Base-by-base conservation (phyloP, 75 land plant genomes). In the Adiantum capillusveneris region DNA sequence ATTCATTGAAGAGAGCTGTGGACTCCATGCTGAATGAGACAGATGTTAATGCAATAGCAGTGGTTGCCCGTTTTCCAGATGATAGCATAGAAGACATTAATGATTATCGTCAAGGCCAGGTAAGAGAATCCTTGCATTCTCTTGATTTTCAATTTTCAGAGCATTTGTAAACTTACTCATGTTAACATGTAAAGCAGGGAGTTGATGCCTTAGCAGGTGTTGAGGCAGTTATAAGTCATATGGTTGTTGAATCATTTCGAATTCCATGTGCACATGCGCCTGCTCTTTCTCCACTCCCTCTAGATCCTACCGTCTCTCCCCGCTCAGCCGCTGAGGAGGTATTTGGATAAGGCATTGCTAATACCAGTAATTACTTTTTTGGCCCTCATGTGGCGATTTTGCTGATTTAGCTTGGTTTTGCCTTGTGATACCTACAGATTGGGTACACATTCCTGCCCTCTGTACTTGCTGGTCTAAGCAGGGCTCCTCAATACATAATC, bases 221-320 rank as follows among this genome's bases (percentile, higher is more conserved):
- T 30, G 97, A 92, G 60, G 97, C 97, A 53, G 71, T 92, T n/a
- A 92, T 92, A 46, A 92, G 97, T 62, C 94, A 92, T 71, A 75
- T 82, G 65, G 77, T 92, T 31, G 97, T 92, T 29, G 62, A 73
- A 67, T 77, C 80, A 46, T 88, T 88, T 50, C 77, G 71, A 31
- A 78, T 92, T n/a, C 97, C 97, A 28, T 87, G 91, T 74, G 97
- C 97, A 13, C 97, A 92, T 82, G 97, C 97, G 34, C 97, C 94
- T 65, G 97, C 97, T 20, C 48, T 88, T 26, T 60, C 70, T 25
- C 84, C 97, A 25, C 39, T 75, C 64, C 86, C 94, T 29, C 56
- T 84, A 26, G 78, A 72, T 46, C 44, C 65, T 0, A 72, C 68
- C 17, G 42, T 92, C 31, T 75, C 73, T 50, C 97, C 97, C 21